Conservation (phyloP, 2,329 filamentous ascomycete species). For the Xylaria hypoxylon region DNA sequence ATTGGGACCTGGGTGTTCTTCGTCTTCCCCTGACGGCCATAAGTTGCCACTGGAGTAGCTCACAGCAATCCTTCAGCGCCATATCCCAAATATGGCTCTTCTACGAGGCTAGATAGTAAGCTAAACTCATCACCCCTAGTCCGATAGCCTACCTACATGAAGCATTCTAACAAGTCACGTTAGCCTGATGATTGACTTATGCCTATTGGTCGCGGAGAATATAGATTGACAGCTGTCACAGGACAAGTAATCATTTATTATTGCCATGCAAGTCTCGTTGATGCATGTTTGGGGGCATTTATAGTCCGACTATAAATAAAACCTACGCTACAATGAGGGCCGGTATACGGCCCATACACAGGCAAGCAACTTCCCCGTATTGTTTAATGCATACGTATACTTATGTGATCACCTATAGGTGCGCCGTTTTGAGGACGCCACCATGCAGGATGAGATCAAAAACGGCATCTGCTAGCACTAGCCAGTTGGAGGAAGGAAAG, state of each 20-base stretch:
- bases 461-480: slow-evolving; percentile 20
- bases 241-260: not conserved
- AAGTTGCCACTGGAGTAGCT: not conserved
- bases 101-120: slow-evolving; percentile 13
- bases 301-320: slow-evolving; percentile 4
- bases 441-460: slow-evolving; percentile 29
- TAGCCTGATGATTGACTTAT: not conserved
- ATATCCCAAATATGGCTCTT: not conserved
- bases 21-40: not conserved
- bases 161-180: not conserved
- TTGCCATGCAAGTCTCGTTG: not conserved
- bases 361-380: not conserved
- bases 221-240: not conserved
- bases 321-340: slow-evolving; percentile 2
- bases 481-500: not conserved
- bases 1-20: not conserved
- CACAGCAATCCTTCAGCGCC: not conserved
- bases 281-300: not conserved
- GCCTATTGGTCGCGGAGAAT: not conserved
- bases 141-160: not conserved
- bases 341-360: not conserved
- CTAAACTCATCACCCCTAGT: not conserved
- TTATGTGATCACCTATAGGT: slow-evolving; percentile 8
- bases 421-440: slow-evolving; percentile 29
- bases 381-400: slow-evolving; percentile 18